Base-by-base conservation (phyloP, 495 filamentous ascomycete genomes). In the Neurospora sp. region DNA sequence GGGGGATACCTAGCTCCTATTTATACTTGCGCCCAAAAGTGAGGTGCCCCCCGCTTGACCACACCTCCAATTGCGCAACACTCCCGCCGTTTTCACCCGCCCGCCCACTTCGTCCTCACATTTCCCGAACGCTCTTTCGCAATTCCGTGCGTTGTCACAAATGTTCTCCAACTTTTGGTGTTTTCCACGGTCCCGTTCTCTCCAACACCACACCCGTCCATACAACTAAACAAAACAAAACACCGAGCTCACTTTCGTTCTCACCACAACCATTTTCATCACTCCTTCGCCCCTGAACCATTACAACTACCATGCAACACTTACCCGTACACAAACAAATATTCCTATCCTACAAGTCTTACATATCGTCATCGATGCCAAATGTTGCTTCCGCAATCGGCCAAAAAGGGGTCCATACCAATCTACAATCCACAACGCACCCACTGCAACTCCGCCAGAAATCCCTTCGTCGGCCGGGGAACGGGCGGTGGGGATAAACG, bases 1-100 rank as follows among this genome's bases (percentile, higher is more conserved):
- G 65, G 44, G 76, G 76, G 78, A 73, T 39, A 59, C 71, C 71
- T 68, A 72, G 22, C 12, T 20, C 74, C 75, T 72, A 71, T 77
- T 79, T 79, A 79, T 79, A 79, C 75, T 72, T 71, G 40, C 78
- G 39, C 76, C 70, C 74, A 72, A 73, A 71, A 65, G 53, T 65
- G 27, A 65, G 53, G 69, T 65, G 53, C 53, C 14, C 27, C 27
- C 53, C 27, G 53, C 53, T 65, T 65, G 53, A 65, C 22, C 27
- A 37, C 27, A 65, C 53, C 31, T 35, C 53, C 53, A 65, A 65
- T 18, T 65, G 27, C 31, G 53, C 53, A 65, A 65, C 53, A 35
- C 53, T 8, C 31, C 27, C 53, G 53, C 53, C 53, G 53, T 9
- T 65, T 65, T 18, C 22, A 35, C 53, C 53, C 53, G 53, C 53